Evolutionary conservation across 2,329 filamentous ascomycete genomes (phyloP).

Genomic region (Ophiostoma montium): DNA sequence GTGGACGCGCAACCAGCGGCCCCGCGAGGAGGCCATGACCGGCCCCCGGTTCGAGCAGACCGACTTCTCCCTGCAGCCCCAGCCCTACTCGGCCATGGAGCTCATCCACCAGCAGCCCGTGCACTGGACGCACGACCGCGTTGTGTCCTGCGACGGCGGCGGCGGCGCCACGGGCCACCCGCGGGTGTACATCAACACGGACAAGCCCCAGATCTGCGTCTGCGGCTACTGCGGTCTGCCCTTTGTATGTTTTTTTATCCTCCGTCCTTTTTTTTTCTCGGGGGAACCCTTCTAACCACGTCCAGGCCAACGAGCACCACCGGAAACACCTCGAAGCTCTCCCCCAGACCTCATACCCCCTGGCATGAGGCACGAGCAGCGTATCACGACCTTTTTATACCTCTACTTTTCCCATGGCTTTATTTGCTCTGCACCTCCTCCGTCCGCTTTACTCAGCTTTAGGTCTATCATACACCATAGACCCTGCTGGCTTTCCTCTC

Average conservation of each 20-base stretch:
- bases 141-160: constrained; percentile 83
- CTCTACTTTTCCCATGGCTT: neutral
- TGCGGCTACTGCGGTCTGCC: constrained; percentile 92
- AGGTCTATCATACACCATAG: too few relatives aligned
- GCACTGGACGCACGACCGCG: constrained; percentile 68
- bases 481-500: too few relatives aligned
- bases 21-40: constrained; percentile 71
- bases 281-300: neutral
- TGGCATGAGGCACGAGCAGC: constrained; percentile 28
- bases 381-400: neutral
- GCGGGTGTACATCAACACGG: constrained; percentile 90
- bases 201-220: constrained; percentile 79
- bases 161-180: constrained; percentile 85
- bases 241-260: constrained; percentile 50
- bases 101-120: constrained; percentile 95
- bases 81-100: constrained; percentile 79
- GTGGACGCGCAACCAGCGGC: constrained; percentile 79
- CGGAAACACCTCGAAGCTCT: constrained; percentile 71
- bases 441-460: neutral
- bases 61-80: constrained; percentile 77
- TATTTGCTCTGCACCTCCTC: neutral
- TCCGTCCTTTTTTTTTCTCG: too few relatives aligned
- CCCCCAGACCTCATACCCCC: constrained; percentile 66
- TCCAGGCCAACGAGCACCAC: constrained; percentile 79
- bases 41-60: constrained; percentile 97